Evolutionary conservation across 768 basidiomycete genomes (phyloP), one percentile per base, ranked within the genome.

Genomic region (Russula virescens): DNA sequence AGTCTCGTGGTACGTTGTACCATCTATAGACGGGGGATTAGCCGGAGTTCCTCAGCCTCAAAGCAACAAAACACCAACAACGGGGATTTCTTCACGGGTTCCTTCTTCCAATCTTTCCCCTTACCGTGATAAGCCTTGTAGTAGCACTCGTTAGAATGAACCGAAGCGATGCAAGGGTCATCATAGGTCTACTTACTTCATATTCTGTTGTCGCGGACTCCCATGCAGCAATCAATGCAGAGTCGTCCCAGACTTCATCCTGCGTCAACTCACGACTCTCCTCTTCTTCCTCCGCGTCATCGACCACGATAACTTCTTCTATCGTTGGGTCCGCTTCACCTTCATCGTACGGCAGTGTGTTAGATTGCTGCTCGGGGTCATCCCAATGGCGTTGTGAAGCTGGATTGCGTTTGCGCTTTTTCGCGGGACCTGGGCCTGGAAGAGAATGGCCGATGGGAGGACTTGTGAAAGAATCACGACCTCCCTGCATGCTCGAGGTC

Each of bases 231-330:
- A 93, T 81, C 66, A 93, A 80, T 5, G 87, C 88, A 40, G 88
- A 87, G 71, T 93, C 91, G 66, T 93, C 91, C 91, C 91, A 93
- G 42, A 91, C 84, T 69, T 93, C 90, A 52, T 85, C 81, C 38
- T 86, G 80, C 10, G 86, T 83, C 61, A 91, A 78, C 58, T 83
- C 78, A 28, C 85, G 79, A 66, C 85, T 84, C 68, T 86, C 83
- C 35, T 79, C 78, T 28, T 79, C 76, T 13, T 77, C 76, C 19
- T 71, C 73, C 3, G 71, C 73, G n/a, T 74, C 76, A 5, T 68
- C 68, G 18, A 68, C 73, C 26, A 60, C 71, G 23, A 16, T 55
- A 40, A 47, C 53, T 13, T 58, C 64, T 1, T 40, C 51, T 45
- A 49, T 31, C 13, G 28, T 31, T 25, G 5, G 45, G 7, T 54